These are phyloP conservation scores for Trichocomaceae sp. DNA, from an alignment of 2,329 filamentous ascomycete species.

Conservation along the genomic window DNA sequence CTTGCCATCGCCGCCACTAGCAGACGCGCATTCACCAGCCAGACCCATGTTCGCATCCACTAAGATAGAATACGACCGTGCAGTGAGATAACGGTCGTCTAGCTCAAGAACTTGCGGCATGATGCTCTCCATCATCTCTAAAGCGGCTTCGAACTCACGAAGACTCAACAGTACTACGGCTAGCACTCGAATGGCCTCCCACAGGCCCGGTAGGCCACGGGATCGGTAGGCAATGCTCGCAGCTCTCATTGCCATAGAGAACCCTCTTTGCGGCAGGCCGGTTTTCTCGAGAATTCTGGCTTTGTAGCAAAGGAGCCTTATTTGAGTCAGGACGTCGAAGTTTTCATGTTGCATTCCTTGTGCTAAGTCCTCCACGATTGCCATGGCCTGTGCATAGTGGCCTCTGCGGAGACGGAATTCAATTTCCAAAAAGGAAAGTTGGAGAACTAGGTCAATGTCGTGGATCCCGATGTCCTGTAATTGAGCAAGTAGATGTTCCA, in stretches of 20 bases:
- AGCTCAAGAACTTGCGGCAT: constrained; percentile 72
- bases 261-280: constrained; percentile 65
- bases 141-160: constrained; percentile 62
- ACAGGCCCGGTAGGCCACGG: constrained; percentile 62
- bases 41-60: constrained; percentile 74
- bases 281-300: constrained; percentile 61
- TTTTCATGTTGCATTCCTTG: constrained; percentile 48
- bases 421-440: constrained; percentile 54
- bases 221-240: constrained; percentile 66
- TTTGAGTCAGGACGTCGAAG: constrained; percentile 60
- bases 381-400: constrained; percentile 49
- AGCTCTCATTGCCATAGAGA: constrained; percentile 69
- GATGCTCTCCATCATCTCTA: constrained; percentile 58
- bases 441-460: constrained; percentile 55
- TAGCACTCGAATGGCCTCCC: constrained; percentile 63
- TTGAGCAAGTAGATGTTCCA: constrained; percentile 51
- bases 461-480: constrained; percentile 47
- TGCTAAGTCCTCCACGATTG: constrained; percentile 48
- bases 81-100: constrained; percentile 56
- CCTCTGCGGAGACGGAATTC: constrained; percentile 52
- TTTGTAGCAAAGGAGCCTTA: constrained; percentile 68
- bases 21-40: constrained; percentile 45
- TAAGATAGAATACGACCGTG: constrained; percentile 61
- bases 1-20: neutral
- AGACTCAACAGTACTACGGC: constrained; percentile 63